These are phyloP conservation scores for Colletotrichum filicis DNA, from an alignment of 2,329 filamentous ascomycete species.

Conservation along the genomic window DNA sequence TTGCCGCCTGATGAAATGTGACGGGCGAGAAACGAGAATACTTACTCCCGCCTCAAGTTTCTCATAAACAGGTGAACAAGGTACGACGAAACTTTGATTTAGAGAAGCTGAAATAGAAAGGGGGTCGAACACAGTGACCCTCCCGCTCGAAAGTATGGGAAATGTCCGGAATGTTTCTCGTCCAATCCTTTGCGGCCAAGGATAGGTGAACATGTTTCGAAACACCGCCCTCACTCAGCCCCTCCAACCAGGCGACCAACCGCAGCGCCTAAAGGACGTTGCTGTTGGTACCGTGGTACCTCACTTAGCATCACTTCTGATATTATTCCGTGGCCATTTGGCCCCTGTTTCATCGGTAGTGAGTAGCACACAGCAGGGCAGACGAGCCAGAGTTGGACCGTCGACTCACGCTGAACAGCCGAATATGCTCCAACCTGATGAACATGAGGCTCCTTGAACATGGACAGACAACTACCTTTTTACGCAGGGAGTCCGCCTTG, in stretches of 20 bases:
- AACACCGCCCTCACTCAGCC: conserved; percentile 28
- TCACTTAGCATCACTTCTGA: background rate
- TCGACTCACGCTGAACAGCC: background rate
- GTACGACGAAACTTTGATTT: background rate
- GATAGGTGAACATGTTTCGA: conserved; percentile 32
- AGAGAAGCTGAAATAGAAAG: background rate
- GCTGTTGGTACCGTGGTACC: background rate
- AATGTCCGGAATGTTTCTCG: conserved; percentile 18
- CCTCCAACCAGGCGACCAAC: conserved; percentile 19
- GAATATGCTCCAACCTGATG: background rate
- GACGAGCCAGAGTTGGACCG: background rate
- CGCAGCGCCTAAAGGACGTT: conserved; percentile 7
- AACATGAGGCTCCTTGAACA: background rate
- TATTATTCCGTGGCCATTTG: conserved; percentile 2
- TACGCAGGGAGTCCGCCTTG: background rate
- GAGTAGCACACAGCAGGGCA: background rate
- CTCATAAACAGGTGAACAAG: background rate
- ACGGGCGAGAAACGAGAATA: background rate
- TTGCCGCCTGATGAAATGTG: background rate
- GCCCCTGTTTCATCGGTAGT: conserved; percentile 34
- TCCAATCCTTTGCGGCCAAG: conserved; percentile 25
- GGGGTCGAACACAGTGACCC: background rate
- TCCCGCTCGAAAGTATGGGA: background rate
- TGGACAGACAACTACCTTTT: background rate
- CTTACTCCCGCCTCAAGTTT: background rate